Base-by-base conservation (phyloP, 140 eudicot species). In the Flaveria floridana region DNA sequence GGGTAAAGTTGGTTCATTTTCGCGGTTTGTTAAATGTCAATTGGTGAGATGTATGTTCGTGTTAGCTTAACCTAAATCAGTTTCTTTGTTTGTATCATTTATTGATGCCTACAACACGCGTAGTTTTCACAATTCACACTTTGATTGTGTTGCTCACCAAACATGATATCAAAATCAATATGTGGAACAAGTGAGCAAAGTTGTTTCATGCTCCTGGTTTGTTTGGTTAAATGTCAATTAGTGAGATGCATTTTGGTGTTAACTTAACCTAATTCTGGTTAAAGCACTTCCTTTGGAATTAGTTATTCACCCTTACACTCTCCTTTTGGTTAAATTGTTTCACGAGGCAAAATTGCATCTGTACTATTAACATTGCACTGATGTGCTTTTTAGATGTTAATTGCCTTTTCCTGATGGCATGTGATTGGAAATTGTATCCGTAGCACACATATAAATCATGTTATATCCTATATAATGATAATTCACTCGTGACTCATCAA, bases 161-260 rank as follows among this genome's bases (percentile, higher is more conserved):
- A 12, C 55, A 48, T 14, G 16, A 48, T 48, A 15, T 37, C 77
- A 12, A 34, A 28, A 71, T 53, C 67, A 37, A 34, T 52, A 53
- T 30, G 9, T 18, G 66, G 44, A 4, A 19, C 42, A 26, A 42
- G 74, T 76, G 74, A 48, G 58, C 26, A 67, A 73, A 74, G 61
- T 30, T 23, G 9, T 25, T 59, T 41, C 55, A 72, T 72, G 68
- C 41, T 72, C 7, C 16, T 73, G 44, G 47, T 73, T 59, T 73
- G 78, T 59, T 73, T 59, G 44, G 78, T 59, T 73, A 56, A 23
- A 15, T 61, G 78, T 73, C 77, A 72, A 57, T 41, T 51, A 42
- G 42, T 57, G 77, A 72, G 68, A 57, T 72, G 37, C 9, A 41
- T 4, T 57, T 72, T 72, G 68, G 56, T 56, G 55, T 21, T 57